Evolutionary conservation across 2,329 filamentous ascomycete species (phyloP).

Genomic region (Coniella lustricola): DNA sequence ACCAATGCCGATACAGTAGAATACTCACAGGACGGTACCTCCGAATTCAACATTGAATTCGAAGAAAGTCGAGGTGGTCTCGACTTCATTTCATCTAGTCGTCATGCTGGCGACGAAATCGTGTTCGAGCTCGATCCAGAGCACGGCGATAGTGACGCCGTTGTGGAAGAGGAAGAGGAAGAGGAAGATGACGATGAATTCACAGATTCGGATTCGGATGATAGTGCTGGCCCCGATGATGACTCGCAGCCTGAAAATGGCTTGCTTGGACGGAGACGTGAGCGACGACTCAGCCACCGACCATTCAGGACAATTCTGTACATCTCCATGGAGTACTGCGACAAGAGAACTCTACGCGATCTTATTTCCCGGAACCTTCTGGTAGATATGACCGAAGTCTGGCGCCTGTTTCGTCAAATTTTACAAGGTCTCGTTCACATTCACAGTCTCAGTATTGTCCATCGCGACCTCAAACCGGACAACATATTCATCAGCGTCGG

Average conservation of each 20-base stretch:
- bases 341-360: slow-evolving; percentile 85
- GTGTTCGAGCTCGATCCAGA: slow-evolving; percentile 67
- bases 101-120: slow-evolving; percentile 46
- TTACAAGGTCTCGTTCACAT: slow-evolving; percentile 87
- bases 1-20: slow-evolving; percentile 34
- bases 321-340: slow-evolving; percentile 98
- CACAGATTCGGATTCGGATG: slow-evolving; percentile 39
- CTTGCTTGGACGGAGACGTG: slow-evolving; percentile 19
- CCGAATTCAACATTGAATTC: slow-evolving; percentile 49
- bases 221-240: slow-evolving; percentile 30
- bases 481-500: slow-evolving; percentile 80
- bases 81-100: slow-evolving; percentile 88
- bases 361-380: slow-evolving; percentile 70
- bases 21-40: slow-evolving; percentile 26
- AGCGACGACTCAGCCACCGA: slow-evolving; percentile 34
- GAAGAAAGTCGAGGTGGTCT: slow-evolving; percentile 70
- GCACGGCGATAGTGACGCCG: slow-evolving; percentile 30
- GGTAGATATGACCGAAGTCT: slow-evolving; percentile 70
- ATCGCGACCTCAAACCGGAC: slow-evolving; percentile 92
- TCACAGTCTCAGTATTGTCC: slow-evolving; percentile 84
- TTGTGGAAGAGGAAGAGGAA: slow-evolving; percentile 31
- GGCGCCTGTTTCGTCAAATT: slow-evolving; percentile 87
- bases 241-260: not conserved
- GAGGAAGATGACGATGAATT: slow-evolving; percentile 36
- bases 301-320: slow-evolving; percentile 71